Percentiles rank a stretch among this genome's conserved stretches.
Evolutionary conservation across 1,284 basidiomycete genomes (phyloP).

Genomic region (Ustilago crameri): DNA sequence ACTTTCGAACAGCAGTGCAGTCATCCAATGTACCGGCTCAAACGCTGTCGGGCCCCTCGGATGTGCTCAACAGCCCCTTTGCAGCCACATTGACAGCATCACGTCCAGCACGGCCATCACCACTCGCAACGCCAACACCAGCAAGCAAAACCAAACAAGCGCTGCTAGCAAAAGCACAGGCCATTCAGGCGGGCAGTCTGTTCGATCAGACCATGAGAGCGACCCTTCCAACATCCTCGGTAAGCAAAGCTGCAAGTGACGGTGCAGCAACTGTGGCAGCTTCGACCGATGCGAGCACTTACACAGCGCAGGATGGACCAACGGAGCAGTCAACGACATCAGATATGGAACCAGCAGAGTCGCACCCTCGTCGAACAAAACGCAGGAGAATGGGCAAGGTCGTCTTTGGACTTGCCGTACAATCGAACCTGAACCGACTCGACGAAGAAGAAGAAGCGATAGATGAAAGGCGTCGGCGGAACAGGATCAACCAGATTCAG

Average conservation of each 20-base stretch:
- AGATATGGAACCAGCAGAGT: slow-evolving; percentile 1
- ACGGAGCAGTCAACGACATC: no score
- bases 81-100: slow-evolving; percentile 16
- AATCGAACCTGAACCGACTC: slow-evolving; percentile 27
- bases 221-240: neutral
- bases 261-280: neutral
- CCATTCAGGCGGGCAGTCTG: slow-evolving; percentile 40
- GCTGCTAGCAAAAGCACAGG: slow-evolving; percentile 49
- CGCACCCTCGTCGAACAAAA: slow-evolving; percentile 12
- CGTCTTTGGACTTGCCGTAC: slow-evolving; percentile 32
- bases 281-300: neutral
- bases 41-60: slow-evolving; percentile 32
- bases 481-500: slow-evolving; percentile 20
- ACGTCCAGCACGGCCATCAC: slow-evolving; percentile 12
- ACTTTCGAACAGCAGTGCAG: slow-evolving; percentile 42
- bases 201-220: slow-evolving; percentile 43
- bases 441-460: slow-evolving; percentile 29
- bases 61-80: slow-evolving; percentile 22
- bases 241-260: neutral
- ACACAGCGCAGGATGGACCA: no score
- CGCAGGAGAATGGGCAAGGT: slow-evolving; percentile 37
- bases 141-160: slow-evolving; percentile 30
- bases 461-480: slow-evolving; percentile 23
- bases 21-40: slow-evolving; percentile 28
- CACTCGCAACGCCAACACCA: slow-evolving; percentile 8